Evolutionary conservation across 169 alveolate genomes (phyloP).

Genomic region (Cryptosporidium meleagridis): DNA sequence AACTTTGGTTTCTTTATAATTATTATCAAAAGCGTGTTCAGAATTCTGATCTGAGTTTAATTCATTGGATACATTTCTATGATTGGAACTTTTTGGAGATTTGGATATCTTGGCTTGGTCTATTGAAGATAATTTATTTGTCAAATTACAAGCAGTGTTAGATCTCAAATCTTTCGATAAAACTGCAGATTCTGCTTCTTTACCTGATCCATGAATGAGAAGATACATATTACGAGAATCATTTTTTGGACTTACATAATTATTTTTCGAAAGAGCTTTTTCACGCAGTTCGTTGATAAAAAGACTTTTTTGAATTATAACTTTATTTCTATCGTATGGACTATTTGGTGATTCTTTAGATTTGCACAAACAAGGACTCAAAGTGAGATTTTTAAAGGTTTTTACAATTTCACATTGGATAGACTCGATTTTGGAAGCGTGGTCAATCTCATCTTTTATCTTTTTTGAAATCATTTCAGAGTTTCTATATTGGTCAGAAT

Average conservation of each 20-base stretch:
- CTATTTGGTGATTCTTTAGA: not conserved
- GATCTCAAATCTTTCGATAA: not conserved
- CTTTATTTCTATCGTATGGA: not conserved
- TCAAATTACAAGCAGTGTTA: not conserved
- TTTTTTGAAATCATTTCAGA: not conserved
- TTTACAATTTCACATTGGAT: constrained; percentile 18
- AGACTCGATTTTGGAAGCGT: not conserved
- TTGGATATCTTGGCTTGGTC: not conserved
- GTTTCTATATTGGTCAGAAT: not conserved
- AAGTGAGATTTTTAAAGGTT: constrained; percentile 19
- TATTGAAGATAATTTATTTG: not conserved
- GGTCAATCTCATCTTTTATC: constrained; percentile 32
- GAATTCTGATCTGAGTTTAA: not conserved
- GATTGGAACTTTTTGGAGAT: not conserved
- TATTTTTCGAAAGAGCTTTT: not conserved
- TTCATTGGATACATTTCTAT: not conserved
- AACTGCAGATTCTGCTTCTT: not conserved
- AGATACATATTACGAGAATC: constrained; percentile 7
- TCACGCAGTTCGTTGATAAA: not conserved
- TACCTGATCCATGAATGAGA: constrained; percentile 16
- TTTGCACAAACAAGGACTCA: not conserved
- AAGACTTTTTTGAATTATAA: not conserved
- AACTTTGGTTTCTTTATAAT: not conserved
- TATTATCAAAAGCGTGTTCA: not conserved
- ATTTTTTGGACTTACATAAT: constrained; percentile 18